Percentiles rank a stretch among this genome's conserved stretches.
phyloP scores from a whole-genome alignment of 371 early-diverging fungal genomes.

The Ordospora pajunii region DNA sequence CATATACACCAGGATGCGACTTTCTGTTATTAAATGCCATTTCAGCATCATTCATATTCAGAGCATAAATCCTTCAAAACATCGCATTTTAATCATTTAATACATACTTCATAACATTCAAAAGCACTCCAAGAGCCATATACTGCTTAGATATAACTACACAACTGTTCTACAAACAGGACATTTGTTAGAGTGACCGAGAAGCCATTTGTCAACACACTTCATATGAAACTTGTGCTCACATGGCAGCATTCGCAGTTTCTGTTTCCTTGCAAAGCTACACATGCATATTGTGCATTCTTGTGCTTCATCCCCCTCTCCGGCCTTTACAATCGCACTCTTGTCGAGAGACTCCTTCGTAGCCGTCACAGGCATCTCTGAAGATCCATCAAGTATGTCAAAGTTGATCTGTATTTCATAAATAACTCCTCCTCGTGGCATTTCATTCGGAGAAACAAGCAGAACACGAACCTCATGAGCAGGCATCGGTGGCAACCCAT shows the following conservation, averaged over 20 bases:
- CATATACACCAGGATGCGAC: not conserved
- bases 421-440: not conserved
- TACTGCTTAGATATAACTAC: no score
- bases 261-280: conserved; percentile 9
- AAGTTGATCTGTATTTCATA: conserved; percentile 6
- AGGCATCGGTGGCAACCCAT: not conserved
- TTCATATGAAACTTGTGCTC: conserved; percentile 42
- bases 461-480: not conserved
- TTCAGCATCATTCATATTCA: not conserved
- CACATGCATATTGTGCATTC: conserved; percentile 42
- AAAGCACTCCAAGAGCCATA: no score
- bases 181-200: conserved; percentile 38
- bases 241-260: conserved; percentile 36
- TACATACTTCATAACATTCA: no score
- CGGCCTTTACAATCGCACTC: not conserved
- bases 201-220: conserved; percentile 54
- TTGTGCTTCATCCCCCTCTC: not conserved
- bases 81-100: not conserved
- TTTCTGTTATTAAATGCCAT: no score
- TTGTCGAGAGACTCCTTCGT: not conserved
- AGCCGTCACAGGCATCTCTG: not conserved
- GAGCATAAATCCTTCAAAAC: not conserved
- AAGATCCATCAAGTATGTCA: not conserved
- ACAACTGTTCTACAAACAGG: conserved; percentile 43
- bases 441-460: not conserved